These are phyloP conservation scores for Ramularia endophylla DNA, from an alignment of 2,329 filamentous ascomycete genomes.

Conservation along the genomic window DNA sequence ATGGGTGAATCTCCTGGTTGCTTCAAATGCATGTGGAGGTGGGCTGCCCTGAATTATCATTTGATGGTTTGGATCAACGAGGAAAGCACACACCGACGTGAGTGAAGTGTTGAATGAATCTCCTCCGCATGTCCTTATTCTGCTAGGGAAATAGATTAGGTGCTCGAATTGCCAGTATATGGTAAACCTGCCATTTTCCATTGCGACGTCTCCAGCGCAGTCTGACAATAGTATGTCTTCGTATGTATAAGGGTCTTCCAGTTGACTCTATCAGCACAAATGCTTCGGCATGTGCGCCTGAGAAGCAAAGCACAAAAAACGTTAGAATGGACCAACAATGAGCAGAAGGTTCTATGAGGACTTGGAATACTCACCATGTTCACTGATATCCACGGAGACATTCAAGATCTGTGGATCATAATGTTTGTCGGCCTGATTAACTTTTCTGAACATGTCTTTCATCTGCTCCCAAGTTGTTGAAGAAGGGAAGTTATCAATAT, in stretches of 20 bases:
- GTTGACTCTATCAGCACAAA: conserved; percentile 5
- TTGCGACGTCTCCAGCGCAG: conserved; percentile 8
- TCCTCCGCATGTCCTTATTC: too few species aligned
- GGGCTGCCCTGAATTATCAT: too few species aligned
- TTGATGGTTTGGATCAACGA: too few species aligned
- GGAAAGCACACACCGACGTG: too few species aligned
- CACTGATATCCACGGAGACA: conserved; percentile 4
- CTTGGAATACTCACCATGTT: conserved; percentile 1
- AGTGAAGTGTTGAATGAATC: too few species aligned
- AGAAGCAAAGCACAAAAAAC: too few species aligned
- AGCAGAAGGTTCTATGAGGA: too few species aligned
- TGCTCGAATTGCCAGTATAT: conserved; percentile 3
- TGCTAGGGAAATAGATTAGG: conserved; percentile 1
- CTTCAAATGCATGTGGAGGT: too few species aligned
- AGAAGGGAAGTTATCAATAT: conserved; percentile 6
- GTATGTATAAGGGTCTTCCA: conserved; percentile 5
- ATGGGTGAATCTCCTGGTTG: too few species aligned
- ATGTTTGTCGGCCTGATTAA: not conserved
- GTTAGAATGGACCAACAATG: too few species aligned
- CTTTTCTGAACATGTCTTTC: conserved; percentile 5
- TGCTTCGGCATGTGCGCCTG: conserved; percentile 6
- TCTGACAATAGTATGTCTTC: conserved; percentile 6
- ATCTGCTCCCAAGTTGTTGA: conserved; percentile 4
- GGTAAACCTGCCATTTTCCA: conserved; percentile 6
- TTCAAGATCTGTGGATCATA: conserved; percentile 4